Evolutionary conservation across 768 basidiomycete species (phyloP), one percentile per base, ranked within the genome.

Genomic region (Pulveroboletus frians): DNA sequence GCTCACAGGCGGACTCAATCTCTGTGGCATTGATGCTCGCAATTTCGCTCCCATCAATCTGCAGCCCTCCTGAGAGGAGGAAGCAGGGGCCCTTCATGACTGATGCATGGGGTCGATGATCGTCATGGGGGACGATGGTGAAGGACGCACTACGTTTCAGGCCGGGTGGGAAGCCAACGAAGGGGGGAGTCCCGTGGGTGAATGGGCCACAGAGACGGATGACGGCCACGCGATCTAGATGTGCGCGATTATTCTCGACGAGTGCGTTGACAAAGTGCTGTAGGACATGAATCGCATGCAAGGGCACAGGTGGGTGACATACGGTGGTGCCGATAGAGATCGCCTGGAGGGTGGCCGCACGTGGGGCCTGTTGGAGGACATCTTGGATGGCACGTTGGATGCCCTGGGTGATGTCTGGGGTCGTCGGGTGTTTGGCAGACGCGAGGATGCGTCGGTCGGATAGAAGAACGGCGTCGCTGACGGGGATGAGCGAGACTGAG

Each of bases 271-370:
- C 70, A 49, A 80, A 80, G 58, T 78, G 76, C 70, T 75, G 18
- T 17, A 26, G 17, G 7, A 4, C 14, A 13, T 1, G 17, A 53
- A 43, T 1, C 8, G 23, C 8, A 27, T 1, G 15, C 15, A 2
- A 10, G 7, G 11, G 4, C 5, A 20, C 4, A 1, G 7, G 0
- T 1, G 14, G 20, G 4, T 27, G 23, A 47, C 69, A 41, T 43
- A 78, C 79, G 0, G 83, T 84, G 0, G 83, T 84, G 30, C 84
- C 83, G 51, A 85, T 78, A 30, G 77, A 73, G 51, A 84, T 59
- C 6, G 77, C 75, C 43, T 76, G 67, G 30, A 84, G 69, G 1
- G 71, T 55, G 2, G 66, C 51, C 5, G 69, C 64, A 42, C 71
- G 61, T 1, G 60, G 58, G 18, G 67, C 71, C 8, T 68, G 60